Evolutionary conservation across 2,329 filamentous ascomycete genomes (phyloP), one percentile per base, ranked within the genome.

Genomic region (Aureobasidium mangrovei): DNA sequence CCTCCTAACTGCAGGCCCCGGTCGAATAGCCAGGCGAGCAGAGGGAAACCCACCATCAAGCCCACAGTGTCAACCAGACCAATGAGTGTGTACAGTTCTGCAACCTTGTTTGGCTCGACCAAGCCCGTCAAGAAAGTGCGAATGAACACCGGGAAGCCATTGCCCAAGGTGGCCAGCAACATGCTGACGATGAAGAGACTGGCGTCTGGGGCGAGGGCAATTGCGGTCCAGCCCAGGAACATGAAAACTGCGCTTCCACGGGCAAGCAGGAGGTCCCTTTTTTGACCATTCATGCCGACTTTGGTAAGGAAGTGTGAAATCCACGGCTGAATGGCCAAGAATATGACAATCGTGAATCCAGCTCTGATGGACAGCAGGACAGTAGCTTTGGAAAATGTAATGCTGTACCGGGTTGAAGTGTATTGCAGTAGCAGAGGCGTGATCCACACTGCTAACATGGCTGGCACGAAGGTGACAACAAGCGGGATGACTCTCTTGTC

Each of bases 61-160:
- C 78, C 75, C 8, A 74, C 39, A 7, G 72, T 74, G 57, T 82
- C 77, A 32, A 77, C 62, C 27, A 80, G 69, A 2, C 73, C 70
- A 7, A 82, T 68, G 3, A 77, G 67, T 4, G 75, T 77, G 61
- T 81, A 82, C 27, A 81, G 66, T 0, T 74, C 74, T 26, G 77
- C 79, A 9, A 80, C 69, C 4, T 79, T 74, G 56, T 78, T 73
- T 26, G 74, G 70, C 59, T 79, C 77, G 9, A 82, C 75, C 8
- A 81, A 62, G 7, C 72, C 70, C 42, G 76, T 80, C n/a, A 81
- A 63, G 5, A 82, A 64, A 3, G 74, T 76, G 33, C 79, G 71
- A 18, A 76, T 62, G 1, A 79, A 61, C 0, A 73, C 60, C 0
- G 61, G 49, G 43, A 75, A 70, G 4, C 78, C 77, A 10, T 60